Conservation (phyloP, 306 rosid species). For the Malus asiatica region DNA sequence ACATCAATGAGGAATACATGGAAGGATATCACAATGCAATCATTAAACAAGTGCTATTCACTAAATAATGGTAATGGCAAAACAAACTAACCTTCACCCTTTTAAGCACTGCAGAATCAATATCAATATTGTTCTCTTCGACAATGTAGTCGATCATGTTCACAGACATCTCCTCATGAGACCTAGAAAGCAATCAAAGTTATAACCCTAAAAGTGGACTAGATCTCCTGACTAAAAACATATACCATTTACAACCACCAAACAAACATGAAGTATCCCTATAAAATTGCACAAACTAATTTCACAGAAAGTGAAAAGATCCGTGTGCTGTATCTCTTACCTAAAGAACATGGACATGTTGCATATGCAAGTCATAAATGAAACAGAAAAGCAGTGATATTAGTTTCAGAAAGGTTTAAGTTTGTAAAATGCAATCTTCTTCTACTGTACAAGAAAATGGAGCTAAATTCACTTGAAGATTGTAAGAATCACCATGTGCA, state of each 20-base stretch:
- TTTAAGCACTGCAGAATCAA: slow-evolving; percentile 45
- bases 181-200: slow-evolving; percentile 38
- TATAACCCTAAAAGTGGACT: slow-evolving; percentile 2
- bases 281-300: neutral
- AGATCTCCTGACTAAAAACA: slow-evolving; percentile 1
- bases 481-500: slow-evolving; percentile 40
- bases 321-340: neutral
- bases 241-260: neutral
- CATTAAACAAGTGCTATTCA: neutral
- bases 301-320: neutral
- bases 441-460: slow-evolving; percentile 1
- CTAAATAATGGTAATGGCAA: neutral
- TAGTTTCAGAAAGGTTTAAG: slow-evolving; percentile 1
- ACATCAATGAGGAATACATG: neutral
- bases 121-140: slow-evolving; percentile 64
- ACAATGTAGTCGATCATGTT: slow-evolving; percentile 78
- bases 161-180: slow-evolving; percentile 86
- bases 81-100: slow-evolving; percentile 52
- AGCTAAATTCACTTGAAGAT: slow-evolving; percentile 2
- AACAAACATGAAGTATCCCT: neutral
- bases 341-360: neutral
- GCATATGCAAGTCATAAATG: neutral
- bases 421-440: slow-evolving; percentile 32
- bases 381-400: neutral
- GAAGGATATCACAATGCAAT: neutral